A percentile compares a stretch with the other conserved stretches of the same genome.
Conservation (phyloP, 257 asterid species). For the Eucommia ulmoides region DNA sequence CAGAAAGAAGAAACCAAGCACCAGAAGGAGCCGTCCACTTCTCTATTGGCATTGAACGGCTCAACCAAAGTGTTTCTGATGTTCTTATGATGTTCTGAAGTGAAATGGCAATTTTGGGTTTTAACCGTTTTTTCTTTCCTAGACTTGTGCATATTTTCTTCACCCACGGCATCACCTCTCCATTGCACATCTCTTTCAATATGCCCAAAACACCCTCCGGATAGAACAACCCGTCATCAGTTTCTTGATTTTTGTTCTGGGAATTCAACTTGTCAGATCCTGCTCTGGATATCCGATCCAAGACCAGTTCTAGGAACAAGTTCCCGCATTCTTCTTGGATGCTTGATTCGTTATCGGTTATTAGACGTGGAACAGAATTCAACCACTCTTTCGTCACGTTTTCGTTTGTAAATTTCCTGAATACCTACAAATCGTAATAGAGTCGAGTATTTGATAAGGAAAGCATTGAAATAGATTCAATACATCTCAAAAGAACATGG, state of each 20-base stretch:
- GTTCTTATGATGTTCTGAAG: slow-evolving; percentile 62
- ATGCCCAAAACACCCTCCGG: slow-evolving; percentile 38
- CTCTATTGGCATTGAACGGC: slow-evolving; percentile 40
- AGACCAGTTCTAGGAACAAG: slow-evolving; percentile 69
- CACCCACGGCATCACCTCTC: slow-evolving; percentile 90
- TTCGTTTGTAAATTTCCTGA: slow-evolving; percentile 41
- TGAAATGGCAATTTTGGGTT: slow-evolving; percentile 41
- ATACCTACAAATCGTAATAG: slow-evolving; percentile 42
- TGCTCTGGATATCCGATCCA: slow-evolving; percentile 46
- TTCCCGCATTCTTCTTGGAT: slow-evolving; percentile 93
- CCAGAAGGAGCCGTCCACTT: slow-evolving; percentile 98
- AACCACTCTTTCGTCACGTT: slow-evolving; percentile 75
- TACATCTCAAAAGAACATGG: no score
- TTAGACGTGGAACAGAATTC: slow-evolving; percentile 70
- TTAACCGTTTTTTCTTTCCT: slow-evolving; percentile 75
- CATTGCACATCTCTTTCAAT: slow-evolving; percentile 56
- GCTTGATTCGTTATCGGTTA: slow-evolving; percentile 79
- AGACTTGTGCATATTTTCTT: slow-evolving; percentile 76
- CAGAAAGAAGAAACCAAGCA: slow-evolving; percentile 87
- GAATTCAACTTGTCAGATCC: slow-evolving; percentile 32
- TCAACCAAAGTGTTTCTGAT: slow-evolving; percentile 64
- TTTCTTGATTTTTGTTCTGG: slow-evolving; percentile 13
- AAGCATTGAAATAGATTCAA: no score
- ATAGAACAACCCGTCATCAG: slow-evolving; percentile 22
- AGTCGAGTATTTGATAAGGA: slow-evolving; percentile 10